Evolutionary conservation across 208 protist genomes (phyloP).

Genomic region (Porcisia hertigi): DNA sequence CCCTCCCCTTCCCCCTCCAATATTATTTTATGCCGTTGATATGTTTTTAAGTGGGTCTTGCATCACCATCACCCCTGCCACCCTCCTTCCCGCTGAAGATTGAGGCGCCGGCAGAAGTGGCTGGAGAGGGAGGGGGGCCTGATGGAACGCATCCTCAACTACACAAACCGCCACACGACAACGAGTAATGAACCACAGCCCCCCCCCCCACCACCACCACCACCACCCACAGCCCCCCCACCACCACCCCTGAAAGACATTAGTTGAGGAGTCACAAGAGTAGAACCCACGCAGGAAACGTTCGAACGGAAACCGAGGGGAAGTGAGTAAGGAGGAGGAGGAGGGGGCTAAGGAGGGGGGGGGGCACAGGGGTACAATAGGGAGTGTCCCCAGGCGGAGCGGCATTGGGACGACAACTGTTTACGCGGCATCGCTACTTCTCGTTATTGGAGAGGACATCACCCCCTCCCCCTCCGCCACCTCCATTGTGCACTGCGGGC

Average conservation of each 20-base stretch:
- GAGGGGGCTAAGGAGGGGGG: neutral
- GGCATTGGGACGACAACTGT: too few relatives aligned
- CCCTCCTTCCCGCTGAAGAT: neutral
- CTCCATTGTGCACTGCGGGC: constrained; percentile 49
- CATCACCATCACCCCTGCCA: neutral
- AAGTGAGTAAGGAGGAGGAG: neutral
- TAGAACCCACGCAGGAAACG: neutral
- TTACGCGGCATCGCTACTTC: neutral
- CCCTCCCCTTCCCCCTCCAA: too few relatives aligned
- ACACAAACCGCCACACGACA: neutral
- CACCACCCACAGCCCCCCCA: too few relatives aligned
- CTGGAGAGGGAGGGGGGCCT: neutral
- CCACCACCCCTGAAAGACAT: neutral
- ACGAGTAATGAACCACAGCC: neutral
- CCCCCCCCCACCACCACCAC: too few relatives aligned
- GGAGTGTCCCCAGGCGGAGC: too few relatives aligned
- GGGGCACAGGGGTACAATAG: too few relatives aligned
- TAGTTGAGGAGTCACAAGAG: neutral
- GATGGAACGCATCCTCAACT: neutral
- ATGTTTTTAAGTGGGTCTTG: too few relatives aligned
- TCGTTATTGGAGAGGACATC: neutral
- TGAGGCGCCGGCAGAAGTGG: neutral
- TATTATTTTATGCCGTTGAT: too few relatives aligned
- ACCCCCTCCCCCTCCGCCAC: neutral
- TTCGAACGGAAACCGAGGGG: neutral